These are phyloP conservation scores for Ophiostoma sp. DNA, from an alignment of 2,329 filamentous ascomycete species.

Conservation along the genomic window DNA sequence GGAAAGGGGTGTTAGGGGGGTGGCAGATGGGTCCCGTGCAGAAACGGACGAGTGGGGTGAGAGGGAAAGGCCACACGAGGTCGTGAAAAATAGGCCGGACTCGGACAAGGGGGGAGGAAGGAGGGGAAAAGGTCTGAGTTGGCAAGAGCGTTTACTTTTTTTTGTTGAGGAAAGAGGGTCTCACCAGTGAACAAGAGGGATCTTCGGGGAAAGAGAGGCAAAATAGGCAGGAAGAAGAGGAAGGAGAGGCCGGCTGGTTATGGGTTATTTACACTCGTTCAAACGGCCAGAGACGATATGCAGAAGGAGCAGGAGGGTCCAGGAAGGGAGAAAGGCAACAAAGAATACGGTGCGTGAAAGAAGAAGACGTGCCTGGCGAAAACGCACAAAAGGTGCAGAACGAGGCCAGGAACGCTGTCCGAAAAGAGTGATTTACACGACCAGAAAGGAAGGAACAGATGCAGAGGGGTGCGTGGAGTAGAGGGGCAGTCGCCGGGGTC, in stretches of 20 bases:
- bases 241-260: neutral
- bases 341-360: neutral
- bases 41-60: slow-evolving; percentile 21
- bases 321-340: neutral
- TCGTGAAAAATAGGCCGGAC: slow-evolving; percentile 15
- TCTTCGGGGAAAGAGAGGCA: neutral
- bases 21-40: slow-evolving; percentile 22
- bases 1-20: slow-evolving; percentile 10
- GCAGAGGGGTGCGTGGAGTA: slow-evolving; percentile 6
- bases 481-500: neutral
- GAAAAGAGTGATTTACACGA: slow-evolving; percentile 21
- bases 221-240: neutral
- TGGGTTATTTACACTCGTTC: slow-evolving; percentile 7
- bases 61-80: slow-evolving; percentile 20
- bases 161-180: slow-evolving; percentile 12
- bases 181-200: neutral
- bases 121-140: slow-evolving; percentile 17
- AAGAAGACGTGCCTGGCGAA: neutral
- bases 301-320: neutral
- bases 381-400: slow-evolving; percentile 1
- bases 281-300: neutral
- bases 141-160: slow-evolving; percentile 7
- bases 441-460: slow-evolving; percentile 22
- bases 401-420: slow-evolving; percentile 7
- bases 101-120: slow-evolving; percentile 20